Evolutionary conservation across 768 basidiomycete genomes (phyloP).

Genomic region (Mycena belliarum): DNA sequence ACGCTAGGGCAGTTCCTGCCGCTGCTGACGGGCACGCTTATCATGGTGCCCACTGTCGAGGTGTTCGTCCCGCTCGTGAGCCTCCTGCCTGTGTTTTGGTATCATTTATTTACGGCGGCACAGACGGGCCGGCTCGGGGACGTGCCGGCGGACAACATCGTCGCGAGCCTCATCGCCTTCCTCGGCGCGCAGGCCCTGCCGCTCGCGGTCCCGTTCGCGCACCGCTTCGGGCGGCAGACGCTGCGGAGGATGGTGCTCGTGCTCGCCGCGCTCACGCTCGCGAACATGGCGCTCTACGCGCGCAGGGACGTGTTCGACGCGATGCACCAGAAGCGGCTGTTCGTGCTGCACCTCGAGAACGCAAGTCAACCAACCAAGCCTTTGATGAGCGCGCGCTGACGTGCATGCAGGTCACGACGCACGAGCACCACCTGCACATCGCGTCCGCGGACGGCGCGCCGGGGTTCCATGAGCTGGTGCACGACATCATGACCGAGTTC

Average conservation of each 20-base stretch:
- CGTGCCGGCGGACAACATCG: slow-evolving; percentile 86
- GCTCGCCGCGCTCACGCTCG: slow-evolving; percentile 46
- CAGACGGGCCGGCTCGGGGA: slow-evolving; percentile 86
- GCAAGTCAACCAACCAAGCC: slow-evolving; percentile 37
- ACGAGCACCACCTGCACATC: slow-evolving; percentile 75
- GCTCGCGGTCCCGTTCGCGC: slow-evolving; percentile 67
- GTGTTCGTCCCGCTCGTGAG: slow-evolving; percentile 88
- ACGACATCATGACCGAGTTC: slow-evolving; percentile 61
- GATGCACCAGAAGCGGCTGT: slow-evolving; percentile 86
- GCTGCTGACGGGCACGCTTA: slow-evolving; percentile 56
- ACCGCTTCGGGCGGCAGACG: slow-evolving; percentile 56
- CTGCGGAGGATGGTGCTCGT: slow-evolving; percentile 43
- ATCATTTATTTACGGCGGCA: background rate
- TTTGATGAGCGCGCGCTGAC: background rate
- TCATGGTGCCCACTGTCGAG: slow-evolving; percentile 65
- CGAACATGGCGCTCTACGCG: slow-evolving; percentile 63
- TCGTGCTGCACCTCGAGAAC: slow-evolving; percentile 83
- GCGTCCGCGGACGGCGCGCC: slow-evolving; percentile 83
- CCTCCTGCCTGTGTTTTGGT: background rate
- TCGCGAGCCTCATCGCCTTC: slow-evolving; percentile 72
- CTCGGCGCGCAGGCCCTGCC: slow-evolving; percentile 61
- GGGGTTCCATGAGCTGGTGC: slow-evolving; percentile 64
- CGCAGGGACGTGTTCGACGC: slow-evolving; percentile 68
- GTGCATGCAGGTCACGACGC: slow-evolving; percentile 61
- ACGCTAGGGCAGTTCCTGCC: slow-evolving; percentile 58